phyloP scores from a whole-genome alignment of 257 asterid genomes.

The Penstemon eatonii region DNA sequence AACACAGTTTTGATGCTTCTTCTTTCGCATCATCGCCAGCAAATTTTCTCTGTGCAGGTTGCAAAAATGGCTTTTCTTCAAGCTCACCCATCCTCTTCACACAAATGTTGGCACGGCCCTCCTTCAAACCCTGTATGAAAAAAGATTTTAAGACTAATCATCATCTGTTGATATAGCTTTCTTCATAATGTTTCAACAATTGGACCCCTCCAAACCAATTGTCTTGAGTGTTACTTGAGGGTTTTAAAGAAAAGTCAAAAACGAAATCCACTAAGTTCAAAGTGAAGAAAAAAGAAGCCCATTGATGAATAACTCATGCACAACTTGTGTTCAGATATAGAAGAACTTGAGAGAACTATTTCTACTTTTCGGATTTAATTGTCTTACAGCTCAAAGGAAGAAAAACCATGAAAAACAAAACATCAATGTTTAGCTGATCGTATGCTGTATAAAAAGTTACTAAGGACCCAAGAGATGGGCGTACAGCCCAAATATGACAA shows the following conservation, averaged over 20 bases:
- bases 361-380: no score
- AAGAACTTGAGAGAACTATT: no score
- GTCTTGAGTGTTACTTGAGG: not conserved
- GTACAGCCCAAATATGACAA: no score
- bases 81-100: conserved; percentile 81
- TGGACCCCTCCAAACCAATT: not conserved
- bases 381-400: no score
- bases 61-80: conserved; percentile 49
- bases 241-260: not conserved
- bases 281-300: no score
- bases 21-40: conserved; percentile 28
- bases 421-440: no score
- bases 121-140: conserved; percentile 41
- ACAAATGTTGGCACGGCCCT: conserved; percentile 49
- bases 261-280: not conserved
- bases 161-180: conserved; percentile 6
- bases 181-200: conserved; percentile 6
- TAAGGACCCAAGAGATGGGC: no score
- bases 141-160: conserved; percentile 2
- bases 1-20: conserved; percentile 45
- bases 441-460: no score
- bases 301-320: no score
- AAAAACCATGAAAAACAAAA: no score
- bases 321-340: no score
- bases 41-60: conserved; percentile 42